A percentile compares a stretch with the other conserved stretches of the same genome.
phyloP scores from a whole-genome alignment of 129 eudicot genomes.

The Artemisia tridentata region DNA sequence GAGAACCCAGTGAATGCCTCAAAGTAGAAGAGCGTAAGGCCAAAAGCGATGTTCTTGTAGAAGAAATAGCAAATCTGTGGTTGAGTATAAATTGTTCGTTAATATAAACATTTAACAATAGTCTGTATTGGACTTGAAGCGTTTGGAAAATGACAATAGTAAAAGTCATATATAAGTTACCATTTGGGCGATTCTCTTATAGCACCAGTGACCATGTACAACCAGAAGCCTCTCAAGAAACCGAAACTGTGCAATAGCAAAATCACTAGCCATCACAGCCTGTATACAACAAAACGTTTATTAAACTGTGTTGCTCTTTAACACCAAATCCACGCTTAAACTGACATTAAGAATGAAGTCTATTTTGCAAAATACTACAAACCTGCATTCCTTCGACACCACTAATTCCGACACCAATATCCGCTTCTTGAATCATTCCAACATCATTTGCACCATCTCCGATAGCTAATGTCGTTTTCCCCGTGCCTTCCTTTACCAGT shows the following conservation, averaged over 20 bases:
- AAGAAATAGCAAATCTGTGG: constrained; percentile 91
- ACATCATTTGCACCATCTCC: constrained; percentile 99
- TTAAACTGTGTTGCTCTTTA: neutral
- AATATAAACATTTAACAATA: neutral
- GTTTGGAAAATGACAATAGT: neutral
- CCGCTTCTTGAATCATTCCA: constrained; percentile 99
- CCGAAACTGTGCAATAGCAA: constrained; percentile 93
- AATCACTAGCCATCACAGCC: constrained; percentile 99
- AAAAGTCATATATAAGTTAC: constrained; percentile 33
- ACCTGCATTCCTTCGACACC: no score
- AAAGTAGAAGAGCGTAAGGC: constrained; percentile 95
- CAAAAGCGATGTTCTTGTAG: constrained; percentile 96
- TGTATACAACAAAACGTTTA: constrained; percentile 30
- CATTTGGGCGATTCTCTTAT: constrained; percentile 99
- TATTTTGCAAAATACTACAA: no score
- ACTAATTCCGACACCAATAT: constrained; percentile 90
- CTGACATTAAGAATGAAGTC: no score
- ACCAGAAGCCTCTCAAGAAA: constrained; percentile 91
- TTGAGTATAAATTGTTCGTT: constrained; percentile 4
- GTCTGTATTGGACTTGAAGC: no score
- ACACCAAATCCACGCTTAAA: constrained; percentile 3
- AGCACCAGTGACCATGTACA: constrained; percentile 99
- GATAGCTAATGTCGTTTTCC: constrained; percentile 92
- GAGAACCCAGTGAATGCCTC: constrained; percentile 95
- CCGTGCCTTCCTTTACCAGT: constrained; percentile 91